Conservation (phyloP, 2,329 filamentous ascomycete species). For the Xylariaceae sp. region DNA sequence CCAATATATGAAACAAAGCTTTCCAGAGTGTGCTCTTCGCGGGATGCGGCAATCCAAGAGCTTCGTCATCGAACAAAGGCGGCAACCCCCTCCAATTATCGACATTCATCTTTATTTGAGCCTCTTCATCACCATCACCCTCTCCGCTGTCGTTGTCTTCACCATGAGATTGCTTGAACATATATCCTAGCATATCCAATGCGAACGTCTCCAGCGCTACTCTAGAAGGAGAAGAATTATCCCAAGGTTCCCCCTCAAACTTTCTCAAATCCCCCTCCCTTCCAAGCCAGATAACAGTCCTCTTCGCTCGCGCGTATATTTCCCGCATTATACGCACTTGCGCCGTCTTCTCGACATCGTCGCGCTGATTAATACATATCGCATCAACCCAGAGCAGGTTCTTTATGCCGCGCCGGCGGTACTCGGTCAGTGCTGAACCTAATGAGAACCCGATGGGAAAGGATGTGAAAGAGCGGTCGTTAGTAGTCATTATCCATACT, state of each 20-base stretch:
- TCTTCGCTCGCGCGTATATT: background rate
- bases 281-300: background rate
- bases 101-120: no score
- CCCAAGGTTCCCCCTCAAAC: no score
- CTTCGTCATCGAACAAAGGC: background rate
- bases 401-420: background rate
- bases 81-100: no score
- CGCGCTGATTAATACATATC: background rate
- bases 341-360: background rate
- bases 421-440: background rate
- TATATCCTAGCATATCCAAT: no score
- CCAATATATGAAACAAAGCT: background rate
- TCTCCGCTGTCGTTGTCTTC: no score
- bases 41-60: background rate
- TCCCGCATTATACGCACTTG: background rate
- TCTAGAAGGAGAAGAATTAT: no score
- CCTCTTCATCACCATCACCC: no score
- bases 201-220: no score
- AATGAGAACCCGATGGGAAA: background rate
- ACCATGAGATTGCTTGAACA: no score
- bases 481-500: background rate
- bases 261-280: no score
- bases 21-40: background rate
- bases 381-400: background rate
- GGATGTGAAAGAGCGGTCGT: background rate